Base-by-base conservation (phyloP, 352 stramenopile genomes). In the Phytophthora niederhauseri region DNA sequence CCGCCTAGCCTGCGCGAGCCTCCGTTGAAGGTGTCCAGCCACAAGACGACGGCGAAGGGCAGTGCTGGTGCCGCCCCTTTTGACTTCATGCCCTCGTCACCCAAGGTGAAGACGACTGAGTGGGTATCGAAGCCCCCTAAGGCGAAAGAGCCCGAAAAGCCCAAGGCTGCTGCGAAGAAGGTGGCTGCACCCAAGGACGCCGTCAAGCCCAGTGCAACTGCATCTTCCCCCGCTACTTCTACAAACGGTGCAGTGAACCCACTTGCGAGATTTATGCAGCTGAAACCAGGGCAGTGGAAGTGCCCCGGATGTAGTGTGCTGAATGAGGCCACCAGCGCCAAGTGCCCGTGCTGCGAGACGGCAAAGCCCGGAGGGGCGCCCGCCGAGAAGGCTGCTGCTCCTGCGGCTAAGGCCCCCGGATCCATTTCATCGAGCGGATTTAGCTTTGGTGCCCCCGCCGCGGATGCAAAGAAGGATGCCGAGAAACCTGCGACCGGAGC, bases 311-410 rank as follows among this genome's bases (percentile, higher is more conserved):
- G 88, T 65, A 75, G 81, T 34, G 88, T 96, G 3, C 78, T 79
- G 24, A 96, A 96, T 49, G 74, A 83, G 22, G 61, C 64, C 5
- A 79, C 74, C 2, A 74, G 80, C 48, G 52, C 63, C 9, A 94
- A 96, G 72, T 96, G 88, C 57, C 88, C 88, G 15, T 96, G 88
- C 64, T 96, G 87, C 38, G 87, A 95, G 43, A 87, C 81, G 6
- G 57, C 57, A 5, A 89, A 91, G 43, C 86, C 84, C 64, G 57
- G 22, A 43, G 70, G 58, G 53, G 36, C 57, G 20, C 19, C 46
- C 38, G 14, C 54, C 31, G 14, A 38, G 14, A 68, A 72, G 22
- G 11, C 43, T 50, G 38, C 49, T 53, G 50, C 67, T 43, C 48
- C 51, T 17, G 61, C 38, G 9, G 26, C 73, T 12, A 73, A 72